Evolutionary conservation across 1,139 yeast genomes (phyloP), one percentile per base, ranked within the genome.

Genomic region (Debaryomycetaceae sp.): DNA sequence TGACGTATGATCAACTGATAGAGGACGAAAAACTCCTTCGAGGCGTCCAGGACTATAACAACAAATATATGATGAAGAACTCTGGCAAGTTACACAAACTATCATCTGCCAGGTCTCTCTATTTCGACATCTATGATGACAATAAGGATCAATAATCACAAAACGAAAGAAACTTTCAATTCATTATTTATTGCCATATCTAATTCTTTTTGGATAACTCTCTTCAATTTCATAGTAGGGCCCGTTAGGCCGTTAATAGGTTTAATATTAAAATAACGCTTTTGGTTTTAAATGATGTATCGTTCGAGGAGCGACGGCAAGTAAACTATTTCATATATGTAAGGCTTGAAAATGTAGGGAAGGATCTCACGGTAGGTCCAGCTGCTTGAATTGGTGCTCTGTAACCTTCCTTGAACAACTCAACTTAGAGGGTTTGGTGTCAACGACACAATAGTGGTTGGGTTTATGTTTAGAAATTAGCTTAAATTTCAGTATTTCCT

Each of bases 41-140:
- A 3, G 22, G 22, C 3, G 4, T 17, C n/a, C 23, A 13, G 22
- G 22, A 34, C n/a, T 13, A 34, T n/a, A 34, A 34, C n/a, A n/a
- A 34, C n/a, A 34, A 34, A 17, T 17, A 34, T 4, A 17, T 13
- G 17, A 13, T 34, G 24, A 13, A 23, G 24, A 36, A 36, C 20
- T 34, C 35, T 8, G 30, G 27, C 24, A 39, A 34, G 20, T 24
- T 39, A 6, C 24, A 14, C 9, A 34, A 23, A 14, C 13, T 23
- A 11, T 13, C 23, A 8, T 39, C 42, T n/a, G 35, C 34, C 22
- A 34, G 33, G 22, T 6, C 37, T 6, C 47, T 38, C 47, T 55
- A 48, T 17, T 59, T 59, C 37, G 53, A 56, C 37, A 58, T 59
- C 11, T 59, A 50, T 43, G 47, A 47, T 31, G 62, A 58, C 40